A percentile compares a stretch with the other conserved stretches of the same genome.
Evolutionary conservation across 768 basidiomycete genomes (phyloP).

Genomic region (Pisolithus tinctorius): DNA sequence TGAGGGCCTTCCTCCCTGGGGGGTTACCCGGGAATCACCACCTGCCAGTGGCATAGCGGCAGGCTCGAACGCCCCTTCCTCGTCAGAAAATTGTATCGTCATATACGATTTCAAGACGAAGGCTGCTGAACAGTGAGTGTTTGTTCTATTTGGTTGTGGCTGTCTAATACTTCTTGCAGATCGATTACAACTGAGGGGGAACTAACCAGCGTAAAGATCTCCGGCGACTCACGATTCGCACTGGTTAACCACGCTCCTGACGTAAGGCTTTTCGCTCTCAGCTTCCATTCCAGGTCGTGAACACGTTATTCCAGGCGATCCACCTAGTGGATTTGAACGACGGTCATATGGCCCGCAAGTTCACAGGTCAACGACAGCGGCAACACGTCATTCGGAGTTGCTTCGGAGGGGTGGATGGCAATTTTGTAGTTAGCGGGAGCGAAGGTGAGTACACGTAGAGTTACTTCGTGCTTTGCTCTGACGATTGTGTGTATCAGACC

Average conservation of each 20-base stretch:
- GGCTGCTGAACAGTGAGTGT: conserved; percentile 58
- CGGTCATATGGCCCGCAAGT: conserved; percentile 68
- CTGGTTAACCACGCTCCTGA: conserved; percentile 85
- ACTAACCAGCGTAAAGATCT: conserved; percentile 82
- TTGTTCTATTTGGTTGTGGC: conserved; percentile 7
- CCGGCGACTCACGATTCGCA: conserved; percentile 79
- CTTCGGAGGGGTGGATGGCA: conserved; percentile 85
- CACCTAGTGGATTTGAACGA: conserved; percentile 78
- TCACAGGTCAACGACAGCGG: conserved; percentile 79
- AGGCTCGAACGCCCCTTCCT: conserved; percentile 28
- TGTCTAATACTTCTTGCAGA: conserved; percentile 29
- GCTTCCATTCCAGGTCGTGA: conserved; percentile 1
- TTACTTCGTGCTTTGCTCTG: not conserved
- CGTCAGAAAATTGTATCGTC: conserved; percentile 57
- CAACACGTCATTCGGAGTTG: conserved; percentile 86
- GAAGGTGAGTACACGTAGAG: conserved; percentile 58
- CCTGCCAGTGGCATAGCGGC: conserved; percentile 28
- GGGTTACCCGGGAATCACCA: conserved; percentile 29
- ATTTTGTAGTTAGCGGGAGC: conserved; percentile 89
- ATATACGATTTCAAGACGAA: conserved; percentile 71
- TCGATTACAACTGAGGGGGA: conserved; percentile 68
- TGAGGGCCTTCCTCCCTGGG: conserved; percentile 16
- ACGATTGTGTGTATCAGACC: conserved; percentile 47
- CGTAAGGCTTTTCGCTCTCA: conserved; percentile 39
- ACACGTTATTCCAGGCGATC: conserved; percentile 57